Evolutionary conservation across 257 asterid species (phyloP).

Genomic region (Echites panduratus): DNA sequence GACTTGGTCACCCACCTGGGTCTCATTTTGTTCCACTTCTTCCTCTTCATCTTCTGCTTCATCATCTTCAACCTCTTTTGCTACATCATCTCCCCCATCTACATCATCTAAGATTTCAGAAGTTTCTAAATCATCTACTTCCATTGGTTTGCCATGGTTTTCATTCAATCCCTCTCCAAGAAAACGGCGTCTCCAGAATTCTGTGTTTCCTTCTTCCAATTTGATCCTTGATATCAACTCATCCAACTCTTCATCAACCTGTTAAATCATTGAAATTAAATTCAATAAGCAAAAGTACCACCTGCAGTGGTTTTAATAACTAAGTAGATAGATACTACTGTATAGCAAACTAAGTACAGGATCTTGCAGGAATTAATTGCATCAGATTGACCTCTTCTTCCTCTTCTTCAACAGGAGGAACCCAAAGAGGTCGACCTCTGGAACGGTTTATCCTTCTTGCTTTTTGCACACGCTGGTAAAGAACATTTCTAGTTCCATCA

Average conservation of each 20-base stretch:
- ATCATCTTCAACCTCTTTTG: constrained; percentile 65
- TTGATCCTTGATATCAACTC: constrained; percentile 84
- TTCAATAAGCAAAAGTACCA: constrained; percentile 6
- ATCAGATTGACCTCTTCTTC: constrained; percentile 78
- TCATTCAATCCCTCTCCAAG: constrained; percentile 83
- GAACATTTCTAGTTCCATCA: constrained; percentile 97
- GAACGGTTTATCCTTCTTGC: constrained; percentile 99
- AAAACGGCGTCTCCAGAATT: constrained; percentile 94
- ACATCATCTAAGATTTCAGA: constrained; percentile 39
- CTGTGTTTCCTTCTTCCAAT: constrained; percentile 93
- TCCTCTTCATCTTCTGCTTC: constrained; percentile 63
- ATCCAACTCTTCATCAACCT: constrained; percentile 94
- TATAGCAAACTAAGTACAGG: background rate
- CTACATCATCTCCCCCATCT: constrained; percentile 47
- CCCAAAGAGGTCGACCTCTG: constrained; percentile 98
- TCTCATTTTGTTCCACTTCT: constrained; percentile 73
- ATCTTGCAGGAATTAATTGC: background rate
- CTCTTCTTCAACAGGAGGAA: constrained; percentile 95
- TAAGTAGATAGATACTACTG: background rate
- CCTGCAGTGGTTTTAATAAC: background rate
- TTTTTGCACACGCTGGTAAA: constrained; percentile 97
- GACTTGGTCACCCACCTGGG: constrained; percentile 61
- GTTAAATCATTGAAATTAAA: constrained; percentile 9
- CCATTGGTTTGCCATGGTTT: constrained; percentile 52
- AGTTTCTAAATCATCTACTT: constrained; percentile 41